Evolutionary conservation across 371 early-diverging fungal species (phyloP).

Genomic region (Mortierella sp.): DNA sequence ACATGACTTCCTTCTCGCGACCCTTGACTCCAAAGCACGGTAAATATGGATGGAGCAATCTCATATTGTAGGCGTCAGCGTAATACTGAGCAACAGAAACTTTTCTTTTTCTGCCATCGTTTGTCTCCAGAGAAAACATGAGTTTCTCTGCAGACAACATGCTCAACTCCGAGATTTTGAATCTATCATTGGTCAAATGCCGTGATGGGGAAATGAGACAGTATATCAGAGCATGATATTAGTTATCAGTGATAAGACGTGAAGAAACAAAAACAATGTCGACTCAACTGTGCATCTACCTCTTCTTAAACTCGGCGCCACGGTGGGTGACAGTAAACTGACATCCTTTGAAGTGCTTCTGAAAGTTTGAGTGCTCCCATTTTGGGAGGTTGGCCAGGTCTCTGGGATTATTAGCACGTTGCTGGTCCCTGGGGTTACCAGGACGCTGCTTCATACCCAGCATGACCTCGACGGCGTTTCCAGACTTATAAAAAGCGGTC

Average conservation of each 20-base stretch:
- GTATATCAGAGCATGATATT: neutral
- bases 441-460: conserved; percentile 9
- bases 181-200: conserved; percentile 59
- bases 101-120: conserved; percentile 50
- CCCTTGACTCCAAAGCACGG: conserved; percentile 76
- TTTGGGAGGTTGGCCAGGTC: conserved; percentile 13
- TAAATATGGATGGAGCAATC: conserved; percentile 71
- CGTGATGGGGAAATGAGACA: neutral
- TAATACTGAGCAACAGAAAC: conserved; percentile 78
- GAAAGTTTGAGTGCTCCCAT: conserved; percentile 3
- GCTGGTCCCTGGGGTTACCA: conserved; percentile 5
- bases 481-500: conserved; percentile 44
- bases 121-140: conserved; percentile 64
- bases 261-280: neutral
- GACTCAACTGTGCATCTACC: conserved; percentile 41
- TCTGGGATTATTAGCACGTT: neutral
- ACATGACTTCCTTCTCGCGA: conserved; percentile 54
- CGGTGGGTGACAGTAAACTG: conserved; percentile 74
- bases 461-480: conserved; percentile 26
- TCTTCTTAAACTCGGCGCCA: conserved; percentile 37
- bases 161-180: conserved; percentile 68
- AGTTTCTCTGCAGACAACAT: conserved; percentile 64
- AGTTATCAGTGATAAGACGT: neutral
- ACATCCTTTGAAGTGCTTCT: conserved; percentile 61
- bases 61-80: conserved; percentile 63